Evolutionary conservation across 2,329 filamentous ascomycete genomes (phyloP).

Genomic region (Phialophora verrucosa): DNA sequence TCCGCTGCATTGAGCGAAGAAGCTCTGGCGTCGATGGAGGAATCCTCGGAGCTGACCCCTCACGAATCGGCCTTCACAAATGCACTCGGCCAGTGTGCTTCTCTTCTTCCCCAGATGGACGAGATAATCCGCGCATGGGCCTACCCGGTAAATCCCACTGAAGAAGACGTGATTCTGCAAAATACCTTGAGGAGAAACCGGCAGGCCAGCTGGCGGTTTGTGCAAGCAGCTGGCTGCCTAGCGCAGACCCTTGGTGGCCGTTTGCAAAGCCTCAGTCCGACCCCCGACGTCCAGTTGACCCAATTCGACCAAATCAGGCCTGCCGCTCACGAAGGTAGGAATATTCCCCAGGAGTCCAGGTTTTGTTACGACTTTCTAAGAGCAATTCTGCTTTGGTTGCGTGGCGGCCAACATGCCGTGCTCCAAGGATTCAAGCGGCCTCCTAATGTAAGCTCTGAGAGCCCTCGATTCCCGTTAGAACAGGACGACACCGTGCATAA

Average conservation of each 20-base stretch:
- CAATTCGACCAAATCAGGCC: slow-evolving; percentile 57
- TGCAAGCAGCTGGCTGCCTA: slow-evolving; percentile 66
- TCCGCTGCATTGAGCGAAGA: slow-evolving; percentile 42
- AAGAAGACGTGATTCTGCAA: slow-evolving; percentile 60
- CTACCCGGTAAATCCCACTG: slow-evolving; percentile 63
- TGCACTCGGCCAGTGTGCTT: slow-evolving; percentile 52
- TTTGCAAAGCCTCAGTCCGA: slow-evolving; percentile 52
- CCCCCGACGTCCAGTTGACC: slow-evolving; percentile 48
- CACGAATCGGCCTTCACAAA: slow-evolving; percentile 49
- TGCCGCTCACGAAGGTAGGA: slow-evolving; percentile 50
- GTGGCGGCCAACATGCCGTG: slow-evolving; percentile 62
- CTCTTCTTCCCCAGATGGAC: slow-evolving; percentile 62
- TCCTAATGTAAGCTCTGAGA: slow-evolving; percentile 48
- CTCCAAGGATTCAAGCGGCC: slow-evolving; percentile 62
- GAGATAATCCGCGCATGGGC: slow-evolving; percentile 61
- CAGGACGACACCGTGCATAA: slow-evolving; percentile 57
- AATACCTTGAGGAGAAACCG: slow-evolving; percentile 62
- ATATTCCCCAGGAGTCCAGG: slow-evolving; percentile 50
- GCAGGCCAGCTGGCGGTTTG: slow-evolving; percentile 63
- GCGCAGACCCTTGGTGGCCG: slow-evolving; percentile 62
- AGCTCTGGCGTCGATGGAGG: slow-evolving; percentile 42
- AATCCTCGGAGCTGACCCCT: slow-evolving; percentile 42
- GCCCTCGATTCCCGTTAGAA: slow-evolving; percentile 59
- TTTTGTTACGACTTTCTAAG: slow-evolving; percentile 71
- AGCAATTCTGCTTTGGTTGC: slow-evolving; percentile 67